Conservation (phyloP, 495 filamentous ascomycete species). For the Penicillium turbatum region DNA sequence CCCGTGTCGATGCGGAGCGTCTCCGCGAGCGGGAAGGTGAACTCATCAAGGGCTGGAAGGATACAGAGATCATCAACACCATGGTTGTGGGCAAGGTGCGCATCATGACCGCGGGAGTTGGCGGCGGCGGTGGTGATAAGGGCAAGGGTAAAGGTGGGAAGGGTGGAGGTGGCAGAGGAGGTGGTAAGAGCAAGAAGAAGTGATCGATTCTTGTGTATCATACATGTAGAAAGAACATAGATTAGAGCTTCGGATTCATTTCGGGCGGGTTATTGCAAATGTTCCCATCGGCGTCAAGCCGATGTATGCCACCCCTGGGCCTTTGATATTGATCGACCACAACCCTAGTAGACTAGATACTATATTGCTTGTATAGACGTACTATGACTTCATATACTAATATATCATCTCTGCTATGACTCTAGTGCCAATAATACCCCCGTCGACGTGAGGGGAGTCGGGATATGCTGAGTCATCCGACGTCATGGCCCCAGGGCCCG, state of each 20-base stretch:
- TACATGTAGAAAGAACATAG: conserved; percentile 8
- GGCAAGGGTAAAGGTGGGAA: conserved; percentile 43
- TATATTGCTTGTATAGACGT: background rate
- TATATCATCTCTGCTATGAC: background rate
- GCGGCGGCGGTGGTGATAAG: conserved; percentile 39
- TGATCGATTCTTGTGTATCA: conserved; percentile 6
- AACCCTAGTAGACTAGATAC: too few species aligned
- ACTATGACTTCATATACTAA: background rate
- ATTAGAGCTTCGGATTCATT: conserved; percentile 4
- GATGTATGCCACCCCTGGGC: background rate
- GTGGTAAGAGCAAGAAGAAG: conserved; percentile 39
- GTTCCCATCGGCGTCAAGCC: background rate
- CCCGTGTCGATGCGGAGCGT: conserved; percentile 63
- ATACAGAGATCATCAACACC: conserved; percentile 73
- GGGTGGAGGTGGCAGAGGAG: conserved; percentile 43
- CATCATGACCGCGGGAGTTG: conserved; percentile 58
- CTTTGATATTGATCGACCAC: background rate
- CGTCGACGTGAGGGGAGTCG: background rate
- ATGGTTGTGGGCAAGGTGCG: conserved; percentile 84
- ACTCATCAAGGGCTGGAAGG: conserved; percentile 72
- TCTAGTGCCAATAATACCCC: background rate
- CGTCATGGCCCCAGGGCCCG: conserved; percentile 19
- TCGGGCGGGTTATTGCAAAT: background rate
- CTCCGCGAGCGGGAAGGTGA: conserved; percentile 81
- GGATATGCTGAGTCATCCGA: conserved; percentile 27